Base-by-base conservation (phyloP, 257 asterid species). In the Forsythia viridissima region DNA sequence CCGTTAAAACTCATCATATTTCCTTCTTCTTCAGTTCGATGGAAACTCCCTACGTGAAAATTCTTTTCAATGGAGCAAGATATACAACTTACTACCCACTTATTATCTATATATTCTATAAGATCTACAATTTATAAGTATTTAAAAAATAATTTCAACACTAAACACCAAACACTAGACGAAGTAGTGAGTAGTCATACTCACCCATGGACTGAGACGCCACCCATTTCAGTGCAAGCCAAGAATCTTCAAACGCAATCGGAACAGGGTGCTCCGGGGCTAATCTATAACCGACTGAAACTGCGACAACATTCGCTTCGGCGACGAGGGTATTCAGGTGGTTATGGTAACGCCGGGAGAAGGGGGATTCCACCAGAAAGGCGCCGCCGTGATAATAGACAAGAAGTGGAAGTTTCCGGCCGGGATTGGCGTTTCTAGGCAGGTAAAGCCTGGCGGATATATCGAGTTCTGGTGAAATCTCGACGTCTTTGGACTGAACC, bases 361-460 rank as follows among this genome's bases (percentile, higher is more conserved):
- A 87, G 24, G 93, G 77, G 21, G 93, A 86, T 15, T 78, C 83
- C 36, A 76, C 16, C 15, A 70, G 34, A 46, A 87, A 91, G 2
- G 73, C 95, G 11, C 95, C 95, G 9, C 93, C 95, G 75, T 90
- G 95, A 73, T 74, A 80, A 86, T 84, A 90, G 61, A 90, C 78
- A 13, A 90, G 76, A 8, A 90, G 78, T 46, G 95, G 93, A 15
- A 85, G 84, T 72, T 85, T 90, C 21, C 41, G 79, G 77, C n/a
- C 63, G 1, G 83, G 76, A 11, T 34, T 18, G 20, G 77, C 77
- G 24, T 44, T 77, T 12, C 9, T 34, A 37, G 92, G 88, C n/a
- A 76, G 86, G 86, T 51, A 87, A 5, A 90, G n/a, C 34, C 95
- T 81, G 12, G 86, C 92, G 0, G 89, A 77, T 1, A 90, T 38